phyloP scores from a whole-genome alignment of 2,329 filamentous ascomycete species.

The Colletotrichum trifolii region DNA sequence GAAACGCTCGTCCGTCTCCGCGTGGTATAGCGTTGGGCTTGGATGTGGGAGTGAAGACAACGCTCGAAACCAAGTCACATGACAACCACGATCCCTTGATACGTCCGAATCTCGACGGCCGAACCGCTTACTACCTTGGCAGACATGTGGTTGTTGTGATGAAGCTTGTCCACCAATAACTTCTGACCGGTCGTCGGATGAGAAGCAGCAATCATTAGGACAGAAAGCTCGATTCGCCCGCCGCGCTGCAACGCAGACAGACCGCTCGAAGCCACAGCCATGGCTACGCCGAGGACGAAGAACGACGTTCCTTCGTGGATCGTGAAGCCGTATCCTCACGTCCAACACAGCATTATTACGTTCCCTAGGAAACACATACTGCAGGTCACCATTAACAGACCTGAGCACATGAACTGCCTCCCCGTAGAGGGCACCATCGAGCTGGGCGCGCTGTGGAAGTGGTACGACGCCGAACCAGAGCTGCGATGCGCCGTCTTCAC shows the following conservation, averaged over 20 bases:
- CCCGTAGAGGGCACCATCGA: slow-evolving; percentile 48
- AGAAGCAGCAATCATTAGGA: too few species aligned
- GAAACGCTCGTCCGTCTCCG: slow-evolving; percentile 10
- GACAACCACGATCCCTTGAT: too few species aligned
- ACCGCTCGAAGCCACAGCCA: slow-evolving; percentile 3
- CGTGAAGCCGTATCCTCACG: slow-evolving; percentile 44
- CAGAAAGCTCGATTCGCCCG: too few species aligned
- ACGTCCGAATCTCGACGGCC: too few species aligned
- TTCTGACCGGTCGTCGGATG: too few species aligned
- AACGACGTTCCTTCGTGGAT: slow-evolving; percentile 49
- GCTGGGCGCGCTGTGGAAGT: slow-evolving; percentile 58
- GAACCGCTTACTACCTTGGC: too few species aligned
- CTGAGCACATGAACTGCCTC: slow-evolving; percentile 54
- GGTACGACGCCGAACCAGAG: slow-evolving; percentile 60
- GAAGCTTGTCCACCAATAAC: background rate
- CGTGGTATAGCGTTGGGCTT: background rate
- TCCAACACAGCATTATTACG: slow-evolving; percentile 47
- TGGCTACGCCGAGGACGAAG: slow-evolving; percentile 41
- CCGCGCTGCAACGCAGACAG: too few species aligned
- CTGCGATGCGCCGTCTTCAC: slow-evolving; percentile 64
- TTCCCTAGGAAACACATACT: slow-evolving; percentile 55
- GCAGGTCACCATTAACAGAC: slow-evolving; percentile 57
- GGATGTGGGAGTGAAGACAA: background rate
- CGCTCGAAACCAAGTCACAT: too few species aligned
- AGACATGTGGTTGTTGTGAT: too few species aligned